phyloP scores from a whole-genome alignment of 208 protist species.

The Kentomonas sorsogonicus region DNA sequence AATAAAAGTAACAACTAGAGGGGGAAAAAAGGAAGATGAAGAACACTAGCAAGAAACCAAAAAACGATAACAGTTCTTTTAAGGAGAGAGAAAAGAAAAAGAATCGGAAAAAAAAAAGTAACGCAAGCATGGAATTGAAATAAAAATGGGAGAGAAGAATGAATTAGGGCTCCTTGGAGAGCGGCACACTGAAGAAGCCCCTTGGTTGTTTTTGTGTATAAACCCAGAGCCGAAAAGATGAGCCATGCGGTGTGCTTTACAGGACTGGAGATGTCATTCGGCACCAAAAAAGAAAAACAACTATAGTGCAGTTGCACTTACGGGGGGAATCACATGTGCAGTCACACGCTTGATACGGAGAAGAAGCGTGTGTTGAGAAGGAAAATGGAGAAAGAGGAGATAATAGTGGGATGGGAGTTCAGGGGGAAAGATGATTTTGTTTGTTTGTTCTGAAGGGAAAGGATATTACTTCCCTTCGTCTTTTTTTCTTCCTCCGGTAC shows the following conservation, averaged over 20 bases:
- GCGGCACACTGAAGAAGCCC: not conserved
- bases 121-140: not conserved
- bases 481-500: no score
- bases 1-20: not conserved
- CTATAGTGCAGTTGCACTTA: no score
- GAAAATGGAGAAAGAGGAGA: not conserved
- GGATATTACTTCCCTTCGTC: no score
- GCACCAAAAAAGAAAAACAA: not conserved
- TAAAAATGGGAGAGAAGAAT: not conserved
- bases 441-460: no score
- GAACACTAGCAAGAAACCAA: constrained; percentile 7
- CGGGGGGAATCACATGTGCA: no score
- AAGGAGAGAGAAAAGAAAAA: not conserved
- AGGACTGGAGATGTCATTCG: not conserved
- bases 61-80: not conserved
- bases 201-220: not conserved
- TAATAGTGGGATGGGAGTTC: not conserved
- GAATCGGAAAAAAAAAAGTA: not conserved
- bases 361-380: no score
- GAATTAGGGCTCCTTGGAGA: not conserved
- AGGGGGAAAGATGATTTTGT: no score
- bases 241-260: not conserved
- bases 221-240: not conserved
- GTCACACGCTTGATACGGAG: no score
- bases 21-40: constrained; percentile 5